These are phyloP conservation scores for Lactarius tabidus DNA, from an alignment of 768 basidiomycete genomes.

Conservation along the genomic window DNA sequence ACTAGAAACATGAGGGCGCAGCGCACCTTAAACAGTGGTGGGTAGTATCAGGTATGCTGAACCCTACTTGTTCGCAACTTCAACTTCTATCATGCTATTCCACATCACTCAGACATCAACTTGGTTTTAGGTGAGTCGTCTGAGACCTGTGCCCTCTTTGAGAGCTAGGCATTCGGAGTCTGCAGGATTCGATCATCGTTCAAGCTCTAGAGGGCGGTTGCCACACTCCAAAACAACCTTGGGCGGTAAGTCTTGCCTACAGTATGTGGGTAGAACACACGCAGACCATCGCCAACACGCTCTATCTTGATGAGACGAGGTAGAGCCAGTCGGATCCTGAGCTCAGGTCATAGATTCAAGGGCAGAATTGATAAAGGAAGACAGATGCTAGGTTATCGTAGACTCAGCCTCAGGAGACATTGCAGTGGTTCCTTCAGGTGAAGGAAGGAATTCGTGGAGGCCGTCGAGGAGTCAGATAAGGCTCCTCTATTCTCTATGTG, in stretches of 20 bases:
- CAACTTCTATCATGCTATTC: conserved; percentile 3
- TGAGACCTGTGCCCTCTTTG: neutral
- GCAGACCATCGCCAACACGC: conserved; percentile 61
- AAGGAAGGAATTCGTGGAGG: conserved; percentile 81
- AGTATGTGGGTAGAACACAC: conserved; percentile 90
- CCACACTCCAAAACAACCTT: conserved; percentile 59
- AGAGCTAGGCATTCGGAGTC: neutral
- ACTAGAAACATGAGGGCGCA: neutral
- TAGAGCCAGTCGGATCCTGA: conserved; percentile 5
- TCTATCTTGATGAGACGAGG: conserved; percentile 43
- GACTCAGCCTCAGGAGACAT: conserved; percentile 37
- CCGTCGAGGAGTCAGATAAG: conserved; percentile 64
- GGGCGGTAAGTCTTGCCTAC: conserved; percentile 77
- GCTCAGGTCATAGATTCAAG: conserved; percentile 9
- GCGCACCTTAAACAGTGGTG: neutral
- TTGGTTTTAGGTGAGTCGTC: neutral
- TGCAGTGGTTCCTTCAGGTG: conserved; percentile 47
- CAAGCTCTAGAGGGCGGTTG: conserved; percentile 39
- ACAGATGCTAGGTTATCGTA: conserved; percentile 37
- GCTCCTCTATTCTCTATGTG: neutral
- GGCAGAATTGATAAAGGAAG: conserved; percentile 37
- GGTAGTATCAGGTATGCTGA: neutral
- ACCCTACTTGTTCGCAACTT: conserved; percentile 14
- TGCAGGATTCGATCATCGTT: neutral
- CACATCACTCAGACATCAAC: no score